Base-by-base conservation (phyloP, 2,329 filamentous ascomycete species). In the Catunica adiposa region DNA sequence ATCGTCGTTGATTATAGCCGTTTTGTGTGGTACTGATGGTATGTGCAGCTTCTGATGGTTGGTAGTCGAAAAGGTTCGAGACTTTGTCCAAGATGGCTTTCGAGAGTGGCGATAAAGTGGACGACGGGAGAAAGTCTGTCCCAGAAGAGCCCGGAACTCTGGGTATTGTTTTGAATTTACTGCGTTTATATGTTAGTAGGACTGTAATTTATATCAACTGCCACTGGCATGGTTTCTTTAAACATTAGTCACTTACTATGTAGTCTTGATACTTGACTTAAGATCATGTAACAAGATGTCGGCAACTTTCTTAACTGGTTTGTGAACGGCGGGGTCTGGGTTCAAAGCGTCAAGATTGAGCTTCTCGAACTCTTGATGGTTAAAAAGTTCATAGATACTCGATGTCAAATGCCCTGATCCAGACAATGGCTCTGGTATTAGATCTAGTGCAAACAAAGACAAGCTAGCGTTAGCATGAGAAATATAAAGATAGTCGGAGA, bases 251-350 rank as follows among this genome's bases (percentile, higher is more conserved):
- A 63, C 73, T 65, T 69, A 86, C 83, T 79, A 86, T 63, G 83
- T 71, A 8, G 84, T 83, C 60, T 85, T 71, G 59, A 82, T 81
- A n/a, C 82, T 77, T 1, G 81, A 77, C 63, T 82, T 80, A 56
- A 96, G 68, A 42, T 94, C 76, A 60, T 82, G 80, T 57, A 86
- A 78, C 29, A 96, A 73, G 65, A 90, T 82, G 62, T 84, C 77
- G 48, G 89, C 73, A 9, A 82, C 83, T 62, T 83, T 80, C 62
- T 86, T 82, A 50, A 89, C 71, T 60, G 80, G 78, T 64, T 78
- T 77, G 20, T 84, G 82, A 29, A 75, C 74, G 46, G 77, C 74
- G 51, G 74, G 71, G 23, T 78, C 69, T 59, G 71, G 76, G 42
- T 73, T 40, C 25, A 51, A 69, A 58, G 83, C 80, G 65, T 90